Conservation (phyloP, 345 rosid species). For the Aurinia saxatilis region DNA sequence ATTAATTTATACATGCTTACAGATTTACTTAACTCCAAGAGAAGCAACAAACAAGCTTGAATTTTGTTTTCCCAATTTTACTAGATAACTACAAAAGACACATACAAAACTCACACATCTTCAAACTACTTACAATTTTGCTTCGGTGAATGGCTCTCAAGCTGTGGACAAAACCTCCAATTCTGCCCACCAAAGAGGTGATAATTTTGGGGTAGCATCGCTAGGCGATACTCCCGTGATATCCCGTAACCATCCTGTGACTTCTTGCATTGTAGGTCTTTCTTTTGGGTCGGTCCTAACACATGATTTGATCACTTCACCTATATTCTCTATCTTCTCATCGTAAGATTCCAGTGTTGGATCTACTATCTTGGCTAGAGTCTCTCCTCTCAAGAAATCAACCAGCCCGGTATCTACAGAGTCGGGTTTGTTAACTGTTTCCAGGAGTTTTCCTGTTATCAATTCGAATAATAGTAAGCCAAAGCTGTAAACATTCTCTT, state of each 20-base stretch:
- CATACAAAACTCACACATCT: conserved; percentile 1
- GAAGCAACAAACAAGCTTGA: neutral
- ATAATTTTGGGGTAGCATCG: conserved; percentile 59
- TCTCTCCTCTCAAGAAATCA: conserved; percentile 34
- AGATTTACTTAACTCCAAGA: neutral
- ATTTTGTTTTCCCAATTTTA: neutral
- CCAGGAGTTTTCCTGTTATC: conserved; percentile 67
- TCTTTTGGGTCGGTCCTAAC: conserved; percentile 46
- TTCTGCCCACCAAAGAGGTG: conserved; percentile 99
- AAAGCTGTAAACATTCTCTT: conserved; percentile 56
- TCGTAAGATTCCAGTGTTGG: conserved; percentile 54
- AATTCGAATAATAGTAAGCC: conserved; percentile 75
- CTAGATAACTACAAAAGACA: conserved; percentile 2
- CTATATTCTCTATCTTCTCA: conserved; percentile 45
- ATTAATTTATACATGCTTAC: neutral
- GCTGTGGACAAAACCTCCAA: conserved; percentile 65
- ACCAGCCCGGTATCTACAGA: conserved; percentile 54
- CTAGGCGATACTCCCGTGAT: conserved; percentile 49
- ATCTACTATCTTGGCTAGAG: conserved; percentile 53
- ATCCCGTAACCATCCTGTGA: conserved; percentile 45
- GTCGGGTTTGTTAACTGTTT: conserved; percentile 30
- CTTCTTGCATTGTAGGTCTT: conserved; percentile 57
- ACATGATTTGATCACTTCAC: conserved; percentile 55
- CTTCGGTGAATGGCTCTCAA: conserved; percentile 4
- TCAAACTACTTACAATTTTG: conserved; percentile 3